phyloP scores from a whole-genome alignment of 768 basidiomycete species.

The Boletus subcaerulescens region DNA sequence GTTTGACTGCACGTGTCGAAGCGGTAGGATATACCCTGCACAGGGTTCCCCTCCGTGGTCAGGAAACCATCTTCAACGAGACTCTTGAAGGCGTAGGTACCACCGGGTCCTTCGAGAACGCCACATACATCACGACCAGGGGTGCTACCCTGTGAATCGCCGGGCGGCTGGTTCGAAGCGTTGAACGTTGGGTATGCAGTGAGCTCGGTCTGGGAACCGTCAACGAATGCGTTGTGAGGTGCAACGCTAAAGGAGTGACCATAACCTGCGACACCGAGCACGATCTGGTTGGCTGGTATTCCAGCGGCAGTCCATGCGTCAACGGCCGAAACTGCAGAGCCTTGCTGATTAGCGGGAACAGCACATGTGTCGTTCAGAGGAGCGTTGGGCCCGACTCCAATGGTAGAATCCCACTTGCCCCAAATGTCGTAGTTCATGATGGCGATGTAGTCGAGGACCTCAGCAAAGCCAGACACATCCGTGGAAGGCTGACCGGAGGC shows the following conservation, averaged over 20 bases:
- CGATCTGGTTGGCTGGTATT: constrained; percentile 64
- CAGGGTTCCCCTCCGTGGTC: constrained; percentile 24
- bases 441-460: constrained; percentile 62
- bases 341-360: constrained; percentile 50
- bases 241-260: constrained; percentile 67
- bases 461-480: constrained; percentile 70
- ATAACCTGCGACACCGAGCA: constrained; percentile 79
- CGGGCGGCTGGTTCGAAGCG: constrained; percentile 41
- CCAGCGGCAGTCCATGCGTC: constrained; percentile 71
- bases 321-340: constrained; percentile 71
- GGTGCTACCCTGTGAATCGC: constrained; percentile 54
- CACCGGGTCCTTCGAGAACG: constrained; percentile 41
- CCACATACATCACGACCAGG: constrained; percentile 57
- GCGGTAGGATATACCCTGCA: constrained; percentile 47
- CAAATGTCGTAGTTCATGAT: constrained; percentile 60
- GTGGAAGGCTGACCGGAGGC: constrained; percentile 55
- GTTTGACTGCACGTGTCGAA: constrained; percentile 73
- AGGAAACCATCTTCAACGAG: constrained; percentile 57
- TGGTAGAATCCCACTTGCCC: too few relatives aligned
- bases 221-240: constrained; percentile 34
- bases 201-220: constrained; percentile 34
- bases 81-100: constrained; percentile 58
- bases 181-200: constrained; percentile 52
- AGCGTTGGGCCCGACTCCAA: constrained; percentile 51
- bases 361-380: constrained; percentile 78